Base-by-base conservation (phyloP, 1,284 basidiomycete genomes). In the Ustilago lituana region DNA sequence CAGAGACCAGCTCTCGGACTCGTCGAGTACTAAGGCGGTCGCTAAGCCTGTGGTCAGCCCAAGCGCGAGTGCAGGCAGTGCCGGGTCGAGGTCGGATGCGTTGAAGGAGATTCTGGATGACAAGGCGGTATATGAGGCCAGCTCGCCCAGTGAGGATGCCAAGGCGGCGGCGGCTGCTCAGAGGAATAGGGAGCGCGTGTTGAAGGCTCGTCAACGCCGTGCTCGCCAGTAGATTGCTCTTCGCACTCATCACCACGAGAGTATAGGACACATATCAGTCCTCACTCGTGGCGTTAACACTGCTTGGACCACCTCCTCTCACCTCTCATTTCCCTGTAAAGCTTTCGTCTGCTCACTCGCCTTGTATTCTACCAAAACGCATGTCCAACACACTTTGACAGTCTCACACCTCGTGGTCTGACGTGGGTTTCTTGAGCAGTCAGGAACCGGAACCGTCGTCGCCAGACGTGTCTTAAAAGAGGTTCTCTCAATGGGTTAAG, bases 91-190 rank as follows among this genome's bases (percentile, higher is more conserved):
- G 27, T 52, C 48, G 3, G 60, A 69, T 20, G 66, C 66, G 15
- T 27, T 69, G 22, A 69, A 63, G 55, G 60, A 63, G 52, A 69
- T 69, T n/a, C 23, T 69, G 14, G 60, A 64, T 19, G 56, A 69
- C 32, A 63, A 64, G 41, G 40, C 53, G 0, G 49, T 55, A 9
- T 63, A 69, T 26, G 60, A 69, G 38, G 43, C 55, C 4, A 37
- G 31, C 22, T 35, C 29, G 10, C 12, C 50, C 2, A 31, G 11
- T 14, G 45, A 35, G 14, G 45, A 37, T 2, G 47, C 22, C 2
- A 45, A 38, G 15, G 54, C 35, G 6, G 31, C 43, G 4, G 58
- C 48, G 8, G 49, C 38, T 4, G 58, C 38, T 2, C 22, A 48
- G 32, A 57, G 51, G 35, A 68, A 68, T 20, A 32, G 59, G 5